Percentiles rank a stretch among this genome's conserved stretches.
These are phyloP conservation scores for Suillus tomentosus DNA, from an alignment of 768 basidiomycete genomes.

Conservation along the genomic window DNA sequence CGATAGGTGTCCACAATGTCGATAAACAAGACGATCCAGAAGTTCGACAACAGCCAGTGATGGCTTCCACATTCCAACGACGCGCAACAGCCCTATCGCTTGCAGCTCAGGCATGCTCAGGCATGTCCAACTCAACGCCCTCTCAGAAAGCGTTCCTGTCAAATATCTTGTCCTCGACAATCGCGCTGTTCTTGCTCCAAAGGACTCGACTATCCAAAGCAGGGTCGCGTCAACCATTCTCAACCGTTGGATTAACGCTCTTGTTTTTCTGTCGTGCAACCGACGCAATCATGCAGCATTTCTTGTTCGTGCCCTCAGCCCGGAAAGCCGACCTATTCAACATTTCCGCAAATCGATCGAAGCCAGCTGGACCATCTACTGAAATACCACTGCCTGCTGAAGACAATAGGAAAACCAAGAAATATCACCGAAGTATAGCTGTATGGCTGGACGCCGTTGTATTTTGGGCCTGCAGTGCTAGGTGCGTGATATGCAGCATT, in stretches of 20 bases:
- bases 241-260: slow-evolving; percentile 69
- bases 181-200: slow-evolving; percentile 62
- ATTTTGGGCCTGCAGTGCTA: slow-evolving; percentile 78
- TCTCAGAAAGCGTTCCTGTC: slow-evolving; percentile 59
- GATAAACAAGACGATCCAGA: not conserved
- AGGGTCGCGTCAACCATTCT: slow-evolving; percentile 40
- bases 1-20: slow-evolving; percentile 15
- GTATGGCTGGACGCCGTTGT: slow-evolving; percentile 64
- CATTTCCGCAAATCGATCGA: not conserved
- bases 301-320: slow-evolving; percentile 38
- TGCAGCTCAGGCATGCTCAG: slow-evolving; percentile 1
- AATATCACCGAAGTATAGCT: slow-evolving; percentile 37
- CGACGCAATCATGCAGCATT: slow-evolving; percentile 58
- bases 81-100: not conserved
- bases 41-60: not conserved
- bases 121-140: slow-evolving; percentile 34
- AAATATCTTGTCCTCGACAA: slow-evolving; percentile 54
- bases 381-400: not conserved
- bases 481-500: slow-evolving; percentile 43
- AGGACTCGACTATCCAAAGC: slow-evolving; percentile 37
- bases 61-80: not conserved
- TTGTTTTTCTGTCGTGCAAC: slow-evolving; percentile 69
- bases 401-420: slow-evolving; percentile 29
- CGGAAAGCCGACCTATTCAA: slow-evolving; percentile 2
- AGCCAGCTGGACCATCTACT: not conserved